Conservation (phyloP, 352 stramenopile species). For the Ophiocytium majus region DNA sequence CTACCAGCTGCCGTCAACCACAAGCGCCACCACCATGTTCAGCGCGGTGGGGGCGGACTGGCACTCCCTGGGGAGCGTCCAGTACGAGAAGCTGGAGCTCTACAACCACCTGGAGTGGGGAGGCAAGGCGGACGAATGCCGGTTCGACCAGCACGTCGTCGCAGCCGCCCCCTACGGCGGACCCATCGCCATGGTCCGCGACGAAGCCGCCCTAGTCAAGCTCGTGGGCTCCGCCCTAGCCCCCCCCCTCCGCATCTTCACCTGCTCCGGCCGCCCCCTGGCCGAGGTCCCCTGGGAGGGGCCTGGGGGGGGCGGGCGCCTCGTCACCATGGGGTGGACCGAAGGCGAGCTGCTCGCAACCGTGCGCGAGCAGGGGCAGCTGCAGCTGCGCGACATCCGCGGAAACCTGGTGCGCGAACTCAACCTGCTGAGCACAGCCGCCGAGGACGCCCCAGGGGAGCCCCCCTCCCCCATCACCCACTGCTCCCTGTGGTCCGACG, state of each 20-base stretch:
- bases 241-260: slow-evolving; percentile 42
- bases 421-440: neutral
- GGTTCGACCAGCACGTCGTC: slow-evolving; percentile 36
- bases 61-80: slow-evolving; percentile 58
- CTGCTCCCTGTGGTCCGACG: slow-evolving; percentile 47
- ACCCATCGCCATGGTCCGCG: slow-evolving; percentile 46
- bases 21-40: neutral
- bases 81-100: slow-evolving; percentile 65
- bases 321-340: slow-evolving; percentile 51
- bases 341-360: slow-evolving; percentile 48
- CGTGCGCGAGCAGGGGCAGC: slow-evolving; percentile 35
- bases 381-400: slow-evolving; percentile 44
- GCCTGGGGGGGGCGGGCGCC: slow-evolving; percentile 14
- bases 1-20: neutral
- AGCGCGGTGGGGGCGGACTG: slow-evolving; percentile 40
- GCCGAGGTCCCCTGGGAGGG: slow-evolving; percentile 34
- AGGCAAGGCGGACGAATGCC: slow-evolving; percentile 57
- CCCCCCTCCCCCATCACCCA: neutral
- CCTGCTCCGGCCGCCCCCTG: slow-evolving; percentile 30
- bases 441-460: neutral
- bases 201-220: slow-evolving; percentile 51
- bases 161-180: slow-evolving; percentile 39
- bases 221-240: slow-evolving; percentile 18
- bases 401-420: slow-evolving; percentile 18
- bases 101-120: slow-evolving; percentile 67